Evolutionary conservation across 805 yeast genomes (phyloP), one percentile per base, ranked within the genome.

Genomic region (Kluyveromyces aestuarii): DNA sequence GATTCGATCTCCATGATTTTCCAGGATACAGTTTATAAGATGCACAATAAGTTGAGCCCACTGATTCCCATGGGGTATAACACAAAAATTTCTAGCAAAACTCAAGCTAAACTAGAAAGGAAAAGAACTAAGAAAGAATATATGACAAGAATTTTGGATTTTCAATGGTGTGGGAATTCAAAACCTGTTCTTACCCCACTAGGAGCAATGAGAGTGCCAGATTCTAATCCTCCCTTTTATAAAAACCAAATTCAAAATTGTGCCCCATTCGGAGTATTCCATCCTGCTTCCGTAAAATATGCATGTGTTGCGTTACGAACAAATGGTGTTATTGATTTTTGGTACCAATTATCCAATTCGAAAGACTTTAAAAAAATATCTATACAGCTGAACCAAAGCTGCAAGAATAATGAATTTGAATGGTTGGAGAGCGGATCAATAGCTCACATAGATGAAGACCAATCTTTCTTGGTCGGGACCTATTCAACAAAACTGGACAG

Each of bases 131-230:
- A 64, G 40, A 63, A 62, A 37, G 66, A 63, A 50, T 62, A 61
- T 40, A 61, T 59, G 46, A 61, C 68, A 7, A 49, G 72, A 6
- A 54, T 64, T 2, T 47, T 62, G 17, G 78, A 74, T 52, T 76
- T 77, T 69, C 61, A 64, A 44, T 68, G 79, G 57, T 59, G 67
- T 7, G 63, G 72, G 9, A 69, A 73, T 30, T 68, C 76, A 6
- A 65, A 66, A 45, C 62, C 66, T 19, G 55, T 61, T 13, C 61
- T 66, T 37, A 50, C 58, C 2, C 60, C 67, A 2, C 63, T 59
- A 47, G 62, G 61, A 39, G 64, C 67, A 45, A 62, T 60, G 17
- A 51, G 56, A n/a, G 67, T 63, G 30, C 55, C 56, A n/a, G 37
- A 60, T 2, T 50, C 62, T 1, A 56, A 60, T 19, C 50, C 51